Percentiles rank a stretch among this genome's conserved stretches.
phyloP scores from a whole-genome alignment of 495 filamentous ascomycete genomes.

The Penicillium desertorum region DNA sequence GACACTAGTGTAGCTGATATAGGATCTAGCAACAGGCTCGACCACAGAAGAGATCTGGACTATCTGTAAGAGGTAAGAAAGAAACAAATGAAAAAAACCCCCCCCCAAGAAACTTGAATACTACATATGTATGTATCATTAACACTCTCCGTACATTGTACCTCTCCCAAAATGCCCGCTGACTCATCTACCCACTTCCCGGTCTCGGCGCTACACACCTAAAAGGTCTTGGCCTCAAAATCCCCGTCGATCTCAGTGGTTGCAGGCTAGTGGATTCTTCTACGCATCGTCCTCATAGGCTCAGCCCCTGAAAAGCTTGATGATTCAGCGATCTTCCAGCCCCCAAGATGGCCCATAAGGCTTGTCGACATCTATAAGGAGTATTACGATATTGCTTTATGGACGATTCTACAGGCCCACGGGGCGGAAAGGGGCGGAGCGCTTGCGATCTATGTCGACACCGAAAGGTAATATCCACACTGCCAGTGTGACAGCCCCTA shows the following conservation, averaged over 20 bases:
- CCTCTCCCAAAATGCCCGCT: not conserved
- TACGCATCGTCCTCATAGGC: not conserved
- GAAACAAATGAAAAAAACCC: not conserved
- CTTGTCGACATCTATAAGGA: not conserved
- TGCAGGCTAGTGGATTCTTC: not conserved
- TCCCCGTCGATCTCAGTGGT: slow-evolving; percentile 5
- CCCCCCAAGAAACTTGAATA: too few species aligned
- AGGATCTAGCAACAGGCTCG: not conserved
- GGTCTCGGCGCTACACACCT: not conserved
- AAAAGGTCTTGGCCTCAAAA: not conserved
- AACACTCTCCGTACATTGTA: not conserved
- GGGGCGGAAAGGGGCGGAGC: slow-evolving; percentile 18
- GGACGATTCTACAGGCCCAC: slow-evolving; percentile 12
- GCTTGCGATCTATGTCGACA: slow-evolving; percentile 33
- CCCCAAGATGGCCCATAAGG: not conserved
- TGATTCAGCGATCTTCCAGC: slow-evolving; percentile 10
- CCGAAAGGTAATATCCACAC: slow-evolving; percentile 20
- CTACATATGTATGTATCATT: too few species aligned
- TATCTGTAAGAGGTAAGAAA: not conserved
- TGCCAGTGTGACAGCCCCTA: not conserved
- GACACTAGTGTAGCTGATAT: not conserved
- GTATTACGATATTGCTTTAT: slow-evolving; percentile 2
- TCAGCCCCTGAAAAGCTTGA: not conserved
- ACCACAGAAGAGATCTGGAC: not conserved
- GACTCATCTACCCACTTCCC: not conserved